Conservation (phyloP, 345 rosid species). For the Eucalyptus lansdowneana region DNA sequence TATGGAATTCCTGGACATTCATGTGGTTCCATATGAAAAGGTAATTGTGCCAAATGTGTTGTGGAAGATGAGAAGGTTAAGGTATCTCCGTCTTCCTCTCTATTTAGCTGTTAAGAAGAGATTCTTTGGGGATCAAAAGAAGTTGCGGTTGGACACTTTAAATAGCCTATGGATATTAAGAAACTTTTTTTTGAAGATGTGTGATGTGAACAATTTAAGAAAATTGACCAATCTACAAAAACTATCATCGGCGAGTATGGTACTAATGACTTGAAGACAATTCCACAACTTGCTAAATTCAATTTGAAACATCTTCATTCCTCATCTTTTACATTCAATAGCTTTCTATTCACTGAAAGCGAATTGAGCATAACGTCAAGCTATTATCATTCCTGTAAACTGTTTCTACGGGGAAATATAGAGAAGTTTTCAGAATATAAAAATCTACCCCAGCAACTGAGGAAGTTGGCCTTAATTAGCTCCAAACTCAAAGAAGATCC, state of each 20-base stretch:
- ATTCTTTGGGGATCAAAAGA: not conserved
- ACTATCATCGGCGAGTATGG: not conserved
- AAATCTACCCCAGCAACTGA: too few relatives aligned
- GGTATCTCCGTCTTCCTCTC: conserved; percentile 4
- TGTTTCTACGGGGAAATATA: not conserved
- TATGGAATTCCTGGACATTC: conserved; percentile 15
- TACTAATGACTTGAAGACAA: too few relatives aligned
- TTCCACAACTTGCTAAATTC: too few relatives aligned
- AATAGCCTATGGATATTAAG: not conserved
- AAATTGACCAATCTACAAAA: not conserved
- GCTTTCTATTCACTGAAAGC: not conserved
- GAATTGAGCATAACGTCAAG: too few relatives aligned
- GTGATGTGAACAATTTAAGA: too few relatives aligned
- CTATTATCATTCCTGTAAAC: not conserved
- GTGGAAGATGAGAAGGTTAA: conserved; percentile 6
- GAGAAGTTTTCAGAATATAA: too few relatives aligned
- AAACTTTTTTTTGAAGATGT: not conserved
- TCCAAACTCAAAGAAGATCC: too few relatives aligned
- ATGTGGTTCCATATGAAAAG: not conserved
- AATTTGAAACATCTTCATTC: too few relatives aligned
- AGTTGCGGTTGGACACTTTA: not conserved
- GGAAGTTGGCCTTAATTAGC: too few relatives aligned
- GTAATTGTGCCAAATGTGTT: not conserved
- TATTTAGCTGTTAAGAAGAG: not conserved
- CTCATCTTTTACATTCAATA: rapidly evolving